Evolutionary conservation across 257 asterid genomes (phyloP), one percentile per base, ranked within the genome.

Genomic region (Gardenia jasminoides): DNA sequence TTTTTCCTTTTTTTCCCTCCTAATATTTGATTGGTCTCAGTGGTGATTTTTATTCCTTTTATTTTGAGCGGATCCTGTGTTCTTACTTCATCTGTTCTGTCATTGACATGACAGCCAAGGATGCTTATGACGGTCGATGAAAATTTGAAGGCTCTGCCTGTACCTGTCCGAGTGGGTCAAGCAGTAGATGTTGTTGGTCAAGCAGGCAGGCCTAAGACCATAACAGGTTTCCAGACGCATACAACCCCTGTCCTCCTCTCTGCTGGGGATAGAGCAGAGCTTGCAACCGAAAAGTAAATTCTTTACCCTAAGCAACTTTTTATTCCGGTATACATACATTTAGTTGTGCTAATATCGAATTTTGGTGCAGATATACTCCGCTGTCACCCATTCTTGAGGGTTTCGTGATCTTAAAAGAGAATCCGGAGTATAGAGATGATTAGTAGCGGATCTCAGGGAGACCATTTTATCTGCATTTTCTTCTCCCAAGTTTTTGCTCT

Each of bases 181-280:
- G 98, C 98, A 59, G 97, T 96, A 20, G 99, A 93, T 82, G 97
- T 93, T 39, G 98, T 96, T 10, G 98, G 98, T 52, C 98, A 93
- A 80, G 96, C 98, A 0, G 99, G 97, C 75, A 97, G 97, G 22
- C 98, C 98, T 70, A 96, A 92, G 87, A 96, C 98, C 74, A 96
- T 95, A 9, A 95, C 99, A 0, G 98, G 98, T 6, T 93, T 96
- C 88, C 99, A 92, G 85, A 96, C 97, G 24, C 97, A 93, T 83
- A 88, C 97, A 4, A 96, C 99, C n/a, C 99, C 99, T 0, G 98
- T 96, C 70, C 96, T 96, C 70, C 88, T 96, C 47, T 83, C 97
- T 48, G 98, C 97, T 10, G 99, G 98, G 26, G 99, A 96, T 80
- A 86, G 98, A 81, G 99, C 99, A 3, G 98, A 96, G 86, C 97